phyloP scores from a whole-genome alignment of 2,329 filamentous ascomycete species.

The Zarea fungicola region DNA sequence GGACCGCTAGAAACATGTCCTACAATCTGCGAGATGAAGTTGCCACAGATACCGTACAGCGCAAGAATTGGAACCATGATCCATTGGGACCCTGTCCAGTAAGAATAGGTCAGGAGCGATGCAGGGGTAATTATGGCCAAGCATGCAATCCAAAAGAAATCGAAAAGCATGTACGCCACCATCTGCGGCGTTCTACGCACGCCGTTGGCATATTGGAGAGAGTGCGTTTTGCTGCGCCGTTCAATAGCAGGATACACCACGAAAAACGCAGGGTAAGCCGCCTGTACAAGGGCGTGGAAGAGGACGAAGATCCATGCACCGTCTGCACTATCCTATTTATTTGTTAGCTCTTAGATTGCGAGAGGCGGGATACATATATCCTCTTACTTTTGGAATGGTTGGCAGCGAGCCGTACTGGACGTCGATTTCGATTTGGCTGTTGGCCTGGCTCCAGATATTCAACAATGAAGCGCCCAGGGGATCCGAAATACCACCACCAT shows the following conservation, averaged over 20 bases:
- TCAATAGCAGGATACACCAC: constrained; percentile 78
- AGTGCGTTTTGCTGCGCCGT: constrained; percentile 66
- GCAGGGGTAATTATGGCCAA: constrained; percentile 55
- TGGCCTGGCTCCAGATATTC: constrained; percentile 19
- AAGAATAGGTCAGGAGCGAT: neutral
- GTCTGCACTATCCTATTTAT: constrained; percentile 38
- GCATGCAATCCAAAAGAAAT: constrained; percentile 63
- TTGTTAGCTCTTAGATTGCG: too few relatives aligned
- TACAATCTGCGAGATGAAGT: constrained; percentile 62
- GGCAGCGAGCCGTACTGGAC: constrained; percentile 57
- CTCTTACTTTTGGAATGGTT: constrained; percentile 45
- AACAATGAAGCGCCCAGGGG: constrained; percentile 13
- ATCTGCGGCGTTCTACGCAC: constrained; percentile 72
- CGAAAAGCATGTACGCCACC: constrained; percentile 72
- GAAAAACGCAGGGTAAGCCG: constrained; percentile 60
- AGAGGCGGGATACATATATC: too few relatives aligned
- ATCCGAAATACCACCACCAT: constrained; percentile 6
- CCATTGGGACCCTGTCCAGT: constrained; percentile 64
- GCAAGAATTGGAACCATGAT: constrained; percentile 73
- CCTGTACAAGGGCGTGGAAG: constrained; percentile 66
- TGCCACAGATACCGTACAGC: constrained; percentile 71
- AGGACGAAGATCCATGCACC: constrained; percentile 60
- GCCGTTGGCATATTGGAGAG: constrained; percentile 81
- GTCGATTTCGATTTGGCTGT: constrained; percentile 31
- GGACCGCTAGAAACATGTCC: constrained; percentile 58